Percentiles rank a stretch among this genome's conserved stretches.
Evolutionary conservation across 352 stramenopile species (phyloP).

Genomic region (Discostella stelligera): DNA sequence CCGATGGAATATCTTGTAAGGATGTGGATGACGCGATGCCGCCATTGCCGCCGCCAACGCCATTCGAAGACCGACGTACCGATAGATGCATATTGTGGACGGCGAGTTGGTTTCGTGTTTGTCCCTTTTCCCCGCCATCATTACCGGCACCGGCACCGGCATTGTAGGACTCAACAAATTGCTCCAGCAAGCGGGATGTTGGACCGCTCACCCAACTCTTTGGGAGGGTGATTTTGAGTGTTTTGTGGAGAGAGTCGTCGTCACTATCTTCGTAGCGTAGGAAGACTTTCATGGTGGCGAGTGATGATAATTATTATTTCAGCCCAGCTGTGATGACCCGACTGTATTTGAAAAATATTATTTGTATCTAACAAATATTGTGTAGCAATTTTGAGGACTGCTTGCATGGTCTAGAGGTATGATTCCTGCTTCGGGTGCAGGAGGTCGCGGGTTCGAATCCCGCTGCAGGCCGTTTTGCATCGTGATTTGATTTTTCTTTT

Average conservation of each 20-base stretch:
- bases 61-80: conserved; percentile 28
- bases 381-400: too few relatives aligned
- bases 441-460: too few relatives aligned
- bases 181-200: conserved; percentile 63
- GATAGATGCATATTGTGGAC: conserved; percentile 60
- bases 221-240: conserved; percentile 83
- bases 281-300: conserved; percentile 82
- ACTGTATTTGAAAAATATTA: too few relatives aligned
- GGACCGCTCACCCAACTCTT: conserved; percentile 81
- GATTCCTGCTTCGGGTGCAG: too few relatives aligned
- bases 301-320: too few relatives aligned
- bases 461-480: too few relatives aligned
- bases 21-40: conserved; percentile 29
- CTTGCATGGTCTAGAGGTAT: too few relatives aligned
- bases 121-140: conserved; percentile 25
- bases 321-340: too few relatives aligned
- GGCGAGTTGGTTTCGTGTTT: conserved; percentile 52
- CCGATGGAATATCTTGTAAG: conserved; percentile 52
- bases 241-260: conserved; percentile 70
- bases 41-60: neutral
- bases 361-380: too few relatives aligned
- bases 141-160: conserved; percentile 24
- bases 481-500: too few relatives aligned
- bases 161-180: conserved; percentile 84
- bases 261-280: conserved; percentile 83